Base-by-base conservation (phyloP, 129 eudicot genomes). In the Flaveria bidentis region DNA sequence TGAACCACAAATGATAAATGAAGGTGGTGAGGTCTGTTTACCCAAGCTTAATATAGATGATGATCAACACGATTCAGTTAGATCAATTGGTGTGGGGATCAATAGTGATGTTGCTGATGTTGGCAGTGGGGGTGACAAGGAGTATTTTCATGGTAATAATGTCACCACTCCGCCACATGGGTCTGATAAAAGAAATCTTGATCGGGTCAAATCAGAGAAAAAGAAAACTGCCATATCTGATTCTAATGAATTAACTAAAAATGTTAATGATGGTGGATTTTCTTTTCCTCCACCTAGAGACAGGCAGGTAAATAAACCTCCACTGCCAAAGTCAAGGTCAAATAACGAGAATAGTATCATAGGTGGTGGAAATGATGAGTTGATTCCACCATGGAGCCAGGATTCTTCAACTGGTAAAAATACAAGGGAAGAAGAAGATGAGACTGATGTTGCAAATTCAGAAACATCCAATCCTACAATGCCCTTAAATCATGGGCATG, bases 71-170 rank as follows among this genome's bases (percentile, higher is more conserved):
- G 88, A 84, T 77, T 87, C 92, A 12, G 96, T 87, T 69, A 88
- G 97, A 78, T 91, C 97, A 8, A 91, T 91, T 46, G 97, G 97
- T 41, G 97, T 91, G 30, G 93, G 97, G 22, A 91, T 91, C 36
- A 91, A 84, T 60, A 88, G 83, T 72, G 93, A 84, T 82, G 83
- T 78, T 56, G 87, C 87, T 42, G 96, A 87, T 47, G 56, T 89
- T 49, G 95, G 91, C 22, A 89, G 91, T 72, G 96, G 89, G 82
- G 92, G 90, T 77, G 91, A 87, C 60, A 23, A 77, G 2, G 91
- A 89, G 74, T 89, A 83, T 81, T 83, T 85, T 67, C 87, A 76
- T 49, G 87, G 80, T 87, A 85, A 60, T 72, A 85, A 84, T 66
- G 71, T 73, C 70, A 68, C 75, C 17, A 44, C 80, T 49, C 16